phyloP scores from a whole-genome alignment of 768 basidiomycete genomes.

The Kwoniella bestiolae region DNA sequence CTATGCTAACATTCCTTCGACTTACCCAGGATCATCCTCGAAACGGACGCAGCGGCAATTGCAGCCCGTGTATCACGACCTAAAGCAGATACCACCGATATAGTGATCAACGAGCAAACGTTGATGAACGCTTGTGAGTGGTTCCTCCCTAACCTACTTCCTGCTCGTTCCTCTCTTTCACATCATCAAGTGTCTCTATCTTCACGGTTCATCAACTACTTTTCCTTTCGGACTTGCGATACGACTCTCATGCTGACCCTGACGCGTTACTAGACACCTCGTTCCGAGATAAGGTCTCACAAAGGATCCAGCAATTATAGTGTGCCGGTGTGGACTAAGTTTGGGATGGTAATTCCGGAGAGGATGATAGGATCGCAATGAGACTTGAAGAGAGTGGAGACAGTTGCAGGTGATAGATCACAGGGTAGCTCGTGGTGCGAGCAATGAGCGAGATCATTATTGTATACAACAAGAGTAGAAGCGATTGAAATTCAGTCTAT shows the following conservation, averaged over 20 bases:
- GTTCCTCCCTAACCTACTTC: not conserved
- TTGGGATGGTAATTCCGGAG: not conserved
- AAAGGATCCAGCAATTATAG: slow-evolving; percentile 26
- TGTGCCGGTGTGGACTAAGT: not conserved
- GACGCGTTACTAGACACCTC: slow-evolving; percentile 23
- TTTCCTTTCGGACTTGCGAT: too few species aligned
- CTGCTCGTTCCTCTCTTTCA: not conserved
- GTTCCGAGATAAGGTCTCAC: slow-evolving; percentile 24
- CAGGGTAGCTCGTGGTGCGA: not conserved
- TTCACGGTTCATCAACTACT: too few species aligned
- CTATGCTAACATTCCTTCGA: too few species aligned
- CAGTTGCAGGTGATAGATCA: not conserved
- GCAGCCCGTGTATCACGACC: slow-evolving; percentile 91
- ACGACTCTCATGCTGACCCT: too few species aligned
- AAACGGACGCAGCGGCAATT: slow-evolving; percentile 94
- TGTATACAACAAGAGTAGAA: too few species aligned
- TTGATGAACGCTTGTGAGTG: slow-evolving; percentile 85
- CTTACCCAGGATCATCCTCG: slow-evolving; percentile 79
- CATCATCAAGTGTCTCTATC: too few species aligned
- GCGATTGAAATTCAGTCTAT: too few species aligned
- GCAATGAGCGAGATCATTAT: not conserved
- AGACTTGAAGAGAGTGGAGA: not conserved
- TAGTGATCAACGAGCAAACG: slow-evolving; percentile 98
- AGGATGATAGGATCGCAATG: not conserved
- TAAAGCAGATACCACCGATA: slow-evolving; percentile 89